These are phyloP conservation scores for Mallotus nudiflorus DNA, from an alignment of 345 rosid genomes.

Conservation along the genomic window DNA sequence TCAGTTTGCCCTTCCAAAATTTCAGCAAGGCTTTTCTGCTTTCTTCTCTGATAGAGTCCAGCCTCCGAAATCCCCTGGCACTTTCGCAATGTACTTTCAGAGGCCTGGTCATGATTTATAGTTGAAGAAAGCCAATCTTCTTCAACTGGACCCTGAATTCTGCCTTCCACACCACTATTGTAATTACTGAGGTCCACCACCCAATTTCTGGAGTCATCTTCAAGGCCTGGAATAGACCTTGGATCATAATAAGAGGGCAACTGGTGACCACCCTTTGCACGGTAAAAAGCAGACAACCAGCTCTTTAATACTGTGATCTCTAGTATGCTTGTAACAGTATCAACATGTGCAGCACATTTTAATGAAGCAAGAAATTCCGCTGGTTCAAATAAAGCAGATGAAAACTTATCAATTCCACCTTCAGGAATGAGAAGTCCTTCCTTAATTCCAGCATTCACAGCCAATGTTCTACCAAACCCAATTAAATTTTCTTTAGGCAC, in stretches of 20 bases:
- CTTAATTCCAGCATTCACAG: conserved; percentile 66
- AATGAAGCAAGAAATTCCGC: conserved; percentile 46
- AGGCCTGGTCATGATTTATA: conserved; percentile 24
- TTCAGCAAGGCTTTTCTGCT: conserved; percentile 88
- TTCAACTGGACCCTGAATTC: conserved; percentile 40
- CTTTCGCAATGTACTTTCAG: conserved; percentile 28
- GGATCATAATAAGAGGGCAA: conserved; percentile 52
- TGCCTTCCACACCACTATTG: conserved; percentile 30
- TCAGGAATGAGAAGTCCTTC: conserved; percentile 64
- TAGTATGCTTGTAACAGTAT: conserved; percentile 40
- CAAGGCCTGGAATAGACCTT: conserved; percentile 59
- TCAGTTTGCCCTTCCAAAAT: conserved; percentile 46
- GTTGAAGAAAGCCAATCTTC: conserved; percentile 41
- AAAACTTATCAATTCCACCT: conserved; percentile 51
- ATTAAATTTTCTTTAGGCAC: conserved; percentile 34
- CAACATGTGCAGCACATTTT: conserved; percentile 44
- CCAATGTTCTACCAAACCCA: conserved; percentile 40
- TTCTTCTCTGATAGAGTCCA: conserved; percentile 47
- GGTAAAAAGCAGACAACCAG: conserved; percentile 67
- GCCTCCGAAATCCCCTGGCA: conserved; percentile 42
- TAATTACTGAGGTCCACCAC: conserved; percentile 27
- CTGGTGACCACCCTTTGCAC: conserved; percentile 47
- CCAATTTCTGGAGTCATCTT: conserved; percentile 44
- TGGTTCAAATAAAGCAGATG: conserved; percentile 46
- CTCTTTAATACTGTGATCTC: conserved; percentile 54